These are phyloP conservation scores for Danielozyma ontarioensis DNA, from an alignment of 805 yeast genomes.

Conservation along the genomic window DNA sequence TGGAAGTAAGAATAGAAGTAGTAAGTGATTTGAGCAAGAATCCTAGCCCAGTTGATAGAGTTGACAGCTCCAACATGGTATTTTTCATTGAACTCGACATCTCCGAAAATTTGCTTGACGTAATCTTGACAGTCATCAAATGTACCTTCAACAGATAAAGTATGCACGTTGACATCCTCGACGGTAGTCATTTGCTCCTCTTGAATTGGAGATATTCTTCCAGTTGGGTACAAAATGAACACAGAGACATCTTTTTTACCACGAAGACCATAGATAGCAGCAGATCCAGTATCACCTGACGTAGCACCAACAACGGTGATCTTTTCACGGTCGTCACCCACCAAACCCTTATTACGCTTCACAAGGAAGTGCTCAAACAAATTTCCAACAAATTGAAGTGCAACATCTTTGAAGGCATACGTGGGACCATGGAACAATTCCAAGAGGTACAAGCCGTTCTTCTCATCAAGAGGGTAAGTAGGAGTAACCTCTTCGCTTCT, in stretches of 20 bases:
- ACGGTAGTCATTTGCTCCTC: slow-evolving; percentile 99
- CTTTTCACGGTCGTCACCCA: slow-evolving; percentile 58
- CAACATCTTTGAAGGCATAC: slow-evolving; percentile 98
- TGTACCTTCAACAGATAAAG: slow-evolving; percentile 90
- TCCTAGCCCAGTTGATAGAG: slow-evolving; percentile 99
- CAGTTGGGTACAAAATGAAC: slow-evolving; percentile 93
- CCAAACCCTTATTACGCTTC: slow-evolving; percentile 59
- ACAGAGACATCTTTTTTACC: slow-evolving; percentile 98
- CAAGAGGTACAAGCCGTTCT: slow-evolving; percentile 62
- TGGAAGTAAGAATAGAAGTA: slow-evolving; percentile 91
- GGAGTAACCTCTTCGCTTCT: slow-evolving; percentile 90
- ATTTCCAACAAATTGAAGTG: slow-evolving; percentile 96
- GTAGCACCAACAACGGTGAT: slow-evolving; percentile 99
- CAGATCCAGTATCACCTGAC: slow-evolving; percentile 98
- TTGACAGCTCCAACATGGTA: slow-evolving; percentile 97
- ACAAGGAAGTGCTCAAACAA: slow-evolving; percentile 86
- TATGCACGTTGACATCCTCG: slow-evolving; percentile 86
- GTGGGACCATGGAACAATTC: slow-evolving; percentile 99
- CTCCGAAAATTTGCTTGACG: slow-evolving; percentile 91
- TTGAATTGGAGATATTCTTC: slow-evolving; percentile 95
- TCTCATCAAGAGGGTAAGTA: slow-evolving; percentile 53
- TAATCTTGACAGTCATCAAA: slow-evolving; percentile 98
- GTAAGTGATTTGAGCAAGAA: slow-evolving; percentile 94
- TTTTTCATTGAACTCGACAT: slow-evolving; percentile 76
- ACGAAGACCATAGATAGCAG: slow-evolving; percentile 96